Percentiles rank a stretch among this genome's conserved stretches.
Evolutionary conservation across 352 stramenopile genomes (phyloP).

Genomic region (Phytophthora sp.): DNA sequence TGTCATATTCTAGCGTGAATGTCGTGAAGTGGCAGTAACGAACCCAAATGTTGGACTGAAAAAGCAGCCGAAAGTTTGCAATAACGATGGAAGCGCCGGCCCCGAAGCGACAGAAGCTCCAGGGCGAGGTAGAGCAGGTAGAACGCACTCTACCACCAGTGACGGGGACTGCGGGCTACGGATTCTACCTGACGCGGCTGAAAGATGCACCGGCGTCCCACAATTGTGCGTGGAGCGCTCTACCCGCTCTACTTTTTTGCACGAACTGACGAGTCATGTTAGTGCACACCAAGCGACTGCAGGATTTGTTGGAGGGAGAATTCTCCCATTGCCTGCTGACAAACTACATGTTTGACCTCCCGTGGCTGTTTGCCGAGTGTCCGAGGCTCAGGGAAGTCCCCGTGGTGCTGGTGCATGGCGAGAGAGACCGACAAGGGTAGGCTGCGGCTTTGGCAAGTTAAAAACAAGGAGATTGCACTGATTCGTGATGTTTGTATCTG

Average conservation of each 20-base stretch:
- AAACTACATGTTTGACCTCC: slow-evolving; percentile 85
- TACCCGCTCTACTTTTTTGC: no score
- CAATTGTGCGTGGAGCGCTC: slow-evolving; percentile 65
- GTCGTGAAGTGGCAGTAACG: neutral
- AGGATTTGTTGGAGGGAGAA: slow-evolving; percentile 59
- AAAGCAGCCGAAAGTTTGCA: no score
- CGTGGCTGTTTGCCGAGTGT: slow-evolving; percentile 75
- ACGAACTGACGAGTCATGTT: no score
- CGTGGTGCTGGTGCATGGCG: slow-evolving; percentile 80
- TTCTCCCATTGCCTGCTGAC: slow-evolving; percentile 73
- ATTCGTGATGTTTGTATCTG: neutral
- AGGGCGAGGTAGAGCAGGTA: neutral
- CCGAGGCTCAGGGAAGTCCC: slow-evolving; percentile 62
- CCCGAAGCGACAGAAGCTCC: slow-evolving; percentile 34
- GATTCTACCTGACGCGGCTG: slow-evolving; percentile 54
- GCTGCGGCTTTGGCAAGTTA: neutral
- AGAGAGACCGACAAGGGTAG: slow-evolving; percentile 57
- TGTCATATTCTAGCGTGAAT: no score
- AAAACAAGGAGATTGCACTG: no score
- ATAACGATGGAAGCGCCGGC: neutral
- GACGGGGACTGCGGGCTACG: no score
- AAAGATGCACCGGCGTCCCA: slow-evolving; percentile 38
- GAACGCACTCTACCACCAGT: neutral
- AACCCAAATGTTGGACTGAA: slow-evolving; percentile 28
- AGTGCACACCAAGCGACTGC: slow-evolving; percentile 53